phyloP scores from a whole-genome alignment of 75 land plant species.

The Cunninghamia lanceolata region DNA sequence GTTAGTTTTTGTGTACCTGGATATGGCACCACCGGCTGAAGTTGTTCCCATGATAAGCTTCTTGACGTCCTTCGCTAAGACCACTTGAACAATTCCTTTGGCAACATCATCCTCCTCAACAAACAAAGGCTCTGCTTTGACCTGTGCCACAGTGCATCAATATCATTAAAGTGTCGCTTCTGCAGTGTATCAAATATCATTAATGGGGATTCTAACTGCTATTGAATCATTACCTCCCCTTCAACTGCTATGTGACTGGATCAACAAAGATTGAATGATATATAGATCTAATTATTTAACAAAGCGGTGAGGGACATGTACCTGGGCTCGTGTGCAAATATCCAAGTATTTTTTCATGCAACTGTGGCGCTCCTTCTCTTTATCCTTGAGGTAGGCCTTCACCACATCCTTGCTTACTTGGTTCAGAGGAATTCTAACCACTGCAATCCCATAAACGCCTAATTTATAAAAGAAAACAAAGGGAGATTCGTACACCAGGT shows the following conservation, averaged over 20 bases:
- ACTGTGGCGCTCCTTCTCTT: not conserved
- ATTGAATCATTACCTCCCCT: too few relatives aligned
- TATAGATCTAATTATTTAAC: too few relatives aligned
- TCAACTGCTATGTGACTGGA: too few relatives aligned
- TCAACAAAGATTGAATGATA: too few relatives aligned
- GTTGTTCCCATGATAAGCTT: constrained; percentile 13
- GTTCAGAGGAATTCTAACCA: not conserved
- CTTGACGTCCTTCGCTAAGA: not conserved
- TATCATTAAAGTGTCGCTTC: too few relatives aligned
- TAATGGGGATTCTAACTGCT: too few relatives aligned
- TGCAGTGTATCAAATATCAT: too few relatives aligned
- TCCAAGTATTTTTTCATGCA: not conserved
- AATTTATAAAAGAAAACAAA: not conserved
- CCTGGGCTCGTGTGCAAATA: not conserved
- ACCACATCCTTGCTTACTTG: not conserved
- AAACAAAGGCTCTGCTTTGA: not conserved
- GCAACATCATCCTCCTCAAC: not conserved
- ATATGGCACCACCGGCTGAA: not conserved
- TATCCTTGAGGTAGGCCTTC: not conserved
- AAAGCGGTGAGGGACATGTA: not conserved
- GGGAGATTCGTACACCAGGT: not conserved
- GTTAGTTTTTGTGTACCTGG: not conserved
- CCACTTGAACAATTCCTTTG: constrained; percentile 11
- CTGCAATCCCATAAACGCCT: not conserved
- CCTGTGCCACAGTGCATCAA: not conserved